Evolutionary conservation across 2,329 filamentous ascomycete genomes (phyloP).

Genomic region (Fusarium liriodendri): DNA sequence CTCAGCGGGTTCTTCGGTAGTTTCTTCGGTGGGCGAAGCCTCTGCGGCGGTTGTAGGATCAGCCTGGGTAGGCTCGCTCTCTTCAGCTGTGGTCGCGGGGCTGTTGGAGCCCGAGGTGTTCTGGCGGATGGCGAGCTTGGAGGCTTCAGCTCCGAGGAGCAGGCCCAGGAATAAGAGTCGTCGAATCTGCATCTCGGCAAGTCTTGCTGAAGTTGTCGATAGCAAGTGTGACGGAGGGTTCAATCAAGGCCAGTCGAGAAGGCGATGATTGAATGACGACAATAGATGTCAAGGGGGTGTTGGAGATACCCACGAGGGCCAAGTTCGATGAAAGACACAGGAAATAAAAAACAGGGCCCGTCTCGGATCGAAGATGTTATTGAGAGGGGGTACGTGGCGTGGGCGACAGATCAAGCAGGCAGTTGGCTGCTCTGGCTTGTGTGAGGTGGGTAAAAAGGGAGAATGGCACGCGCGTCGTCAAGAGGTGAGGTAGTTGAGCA

Average conservation of each 20-base stretch:
- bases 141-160: constrained; percentile 39
- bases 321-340: constrained; percentile 20
- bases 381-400: constrained; percentile 16
- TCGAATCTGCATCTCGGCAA: constrained; percentile 40
- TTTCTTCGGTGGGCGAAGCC: constrained; percentile 4
- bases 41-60: constrained; percentile 19
- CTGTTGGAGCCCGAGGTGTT: constrained; percentile 1
- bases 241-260: constrained; percentile 21
- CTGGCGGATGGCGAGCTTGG: constrained; percentile 31
- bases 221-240: constrained; percentile 14
- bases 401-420: constrained; percentile 15
- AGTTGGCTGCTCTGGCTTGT: constrained; percentile 31
- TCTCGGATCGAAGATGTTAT: constrained; percentile 27
- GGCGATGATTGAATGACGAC: constrained; percentile 11
- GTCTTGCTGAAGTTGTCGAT: constrained; percentile 8
- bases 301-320: constrained; percentile 30
- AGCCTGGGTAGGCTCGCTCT: constrained; percentile 13
- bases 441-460: constrained; percentile 25
- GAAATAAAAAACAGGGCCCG: constrained; percentile 29
- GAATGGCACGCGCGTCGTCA: constrained; percentile 26
- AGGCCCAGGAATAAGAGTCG: constrained; percentile 39
- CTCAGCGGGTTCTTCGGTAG: constrained; percentile 5
- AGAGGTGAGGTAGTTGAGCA: neutral
- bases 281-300: constrained; percentile 6
- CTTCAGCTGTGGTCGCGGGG: neutral